Base-by-base conservation (phyloP, 139 green algal species). In the Picochlorum sp. region DNA sequence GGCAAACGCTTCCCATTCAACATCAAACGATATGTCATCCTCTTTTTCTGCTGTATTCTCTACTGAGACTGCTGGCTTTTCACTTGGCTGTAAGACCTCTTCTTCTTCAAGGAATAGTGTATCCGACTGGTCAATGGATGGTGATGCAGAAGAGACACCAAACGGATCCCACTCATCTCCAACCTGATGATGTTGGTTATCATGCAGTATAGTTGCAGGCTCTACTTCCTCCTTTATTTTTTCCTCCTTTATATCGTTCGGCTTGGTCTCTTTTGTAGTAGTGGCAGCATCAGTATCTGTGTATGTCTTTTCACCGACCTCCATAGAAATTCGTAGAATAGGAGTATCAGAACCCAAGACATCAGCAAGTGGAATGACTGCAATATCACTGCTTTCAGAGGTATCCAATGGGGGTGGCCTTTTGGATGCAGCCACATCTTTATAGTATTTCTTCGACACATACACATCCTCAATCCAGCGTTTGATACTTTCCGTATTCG, bases 391-490 rank as follows among this genome's bases (percentile, higher is more conserved):
- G 7, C 18, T 26, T 13, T 26, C 16, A 6, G 16, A 20, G 15
- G 47, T 26, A 54, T 54, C 47, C 47, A 41, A 41, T 41, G 34
- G 8, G 34, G 34, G 34, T 41, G 34, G 34, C 34, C 34, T 3
- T 41, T 41, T 41, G 8, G 34, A 11, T 4, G 0, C 34, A 7
- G 34, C 34, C 34, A 41, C 11, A 54, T 54, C 47, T 54, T 26
- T 54, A 21, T 69, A 66, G 15, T 74, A 82, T 15, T 67, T 66
- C 47, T 77, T 79, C 37, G 71, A 55, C 16, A 70, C 34, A 47
- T 73, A 82, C 2, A 83, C 76, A 21, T 31, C 23, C 31, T 76
- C 60, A 20, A 85, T 84, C 69, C 73, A 85, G 28, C 72, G 61
- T 13, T 67, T 41, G 6, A 80, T 63, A 26, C 69, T 71, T 10